A percentile compares a stretch with the other conserved stretches of the same genome.
Conservation (phyloP, 192 early-diverging fungal genomes). For the Diversispora epigaea region DNA sequence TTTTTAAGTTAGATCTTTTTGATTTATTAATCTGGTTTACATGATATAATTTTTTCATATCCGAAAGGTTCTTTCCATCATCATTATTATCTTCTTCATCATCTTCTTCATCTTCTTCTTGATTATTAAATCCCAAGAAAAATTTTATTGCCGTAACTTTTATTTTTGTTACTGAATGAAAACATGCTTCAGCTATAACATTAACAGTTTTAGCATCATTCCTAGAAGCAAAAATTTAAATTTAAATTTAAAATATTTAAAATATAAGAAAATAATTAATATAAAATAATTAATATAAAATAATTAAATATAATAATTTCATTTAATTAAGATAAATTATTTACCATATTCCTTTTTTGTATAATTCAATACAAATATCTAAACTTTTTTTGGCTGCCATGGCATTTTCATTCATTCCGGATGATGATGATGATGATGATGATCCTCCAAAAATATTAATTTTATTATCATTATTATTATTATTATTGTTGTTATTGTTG, state of each 20-base stretch:
- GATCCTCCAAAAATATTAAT: constrained; percentile 34
- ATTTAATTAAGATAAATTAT: background rate
- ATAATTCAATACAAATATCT: constrained; percentile 96
- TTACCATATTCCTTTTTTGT: constrained; percentile 93
- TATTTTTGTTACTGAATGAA: constrained; percentile 88
- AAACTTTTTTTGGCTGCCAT: constrained; percentile 96
- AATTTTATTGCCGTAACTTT: constrained; percentile 92
- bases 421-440: background rate
- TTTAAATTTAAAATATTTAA: background rate
- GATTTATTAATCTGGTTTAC: constrained; percentile 81
- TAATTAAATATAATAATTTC: no score
- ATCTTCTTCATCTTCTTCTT: constrained; percentile 70
- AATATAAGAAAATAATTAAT: background rate
- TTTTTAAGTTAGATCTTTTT: constrained; percentile 73
- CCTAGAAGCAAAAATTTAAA: constrained; percentile 39
- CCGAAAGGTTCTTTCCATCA: constrained; percentile 48
- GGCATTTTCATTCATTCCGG: constrained; percentile 58
- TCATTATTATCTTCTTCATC: constrained; percentile 63
- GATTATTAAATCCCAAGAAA: constrained; percentile 82
- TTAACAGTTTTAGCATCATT: constrained; percentile 99
- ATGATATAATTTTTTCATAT: constrained; percentile 78
- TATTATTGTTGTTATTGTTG: background rate
- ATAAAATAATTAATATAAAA: background rate
- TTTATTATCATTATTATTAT: background rate
- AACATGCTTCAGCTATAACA: constrained; percentile 95